Evolutionary conservation across 345 rosid species (phyloP), one percentile per base, ranked within the genome.

Genomic region (Brassica juncea): DNA sequence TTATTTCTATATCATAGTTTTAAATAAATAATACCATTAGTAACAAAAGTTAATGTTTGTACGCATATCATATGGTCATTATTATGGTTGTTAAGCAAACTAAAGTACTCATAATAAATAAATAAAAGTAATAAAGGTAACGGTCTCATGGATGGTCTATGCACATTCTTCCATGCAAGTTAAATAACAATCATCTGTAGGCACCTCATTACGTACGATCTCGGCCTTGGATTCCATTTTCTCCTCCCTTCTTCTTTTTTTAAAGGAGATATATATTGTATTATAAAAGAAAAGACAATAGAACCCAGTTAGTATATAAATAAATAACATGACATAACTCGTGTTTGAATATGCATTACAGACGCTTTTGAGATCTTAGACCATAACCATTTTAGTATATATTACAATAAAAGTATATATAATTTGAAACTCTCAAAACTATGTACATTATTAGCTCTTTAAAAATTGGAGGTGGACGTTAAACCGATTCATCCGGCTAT

Each of bases 51-150:
- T 4, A 57, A 66, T 80, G 68, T 81, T 76, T 75, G 77, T 76
- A 71, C 77, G 76, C 80, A 76, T 81, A 81, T 81, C 80, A 76
- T 81, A 76, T 71, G 83, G 73, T 76, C 57, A 81, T 81, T 75
- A 81, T 81, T 76, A 49, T 81, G 73, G 73, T 25, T 57, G 69
- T 66, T 76, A 75, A 76, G 83, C 60, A 75, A 81, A 81, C 69
- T 65, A 81, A 81, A 81, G 80, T 71, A 81, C 14, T 69, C 12
- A 57, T 23, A 61, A 49, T 57, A 63, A 34, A 68, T 31, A 72
- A 72, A 66, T 27, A 34, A 70, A 81, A 71, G 83, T 71, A 57
- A 23, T 64, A 75, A 81, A 70, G 80, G 65, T 65, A 70, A 70
- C 60, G 70, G 83, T 80, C 80, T 75, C 73, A 66, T 74, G 42